Conservation (phyloP, 768 basidiomycete genomes). For the Lentinula lateritia region DNA sequence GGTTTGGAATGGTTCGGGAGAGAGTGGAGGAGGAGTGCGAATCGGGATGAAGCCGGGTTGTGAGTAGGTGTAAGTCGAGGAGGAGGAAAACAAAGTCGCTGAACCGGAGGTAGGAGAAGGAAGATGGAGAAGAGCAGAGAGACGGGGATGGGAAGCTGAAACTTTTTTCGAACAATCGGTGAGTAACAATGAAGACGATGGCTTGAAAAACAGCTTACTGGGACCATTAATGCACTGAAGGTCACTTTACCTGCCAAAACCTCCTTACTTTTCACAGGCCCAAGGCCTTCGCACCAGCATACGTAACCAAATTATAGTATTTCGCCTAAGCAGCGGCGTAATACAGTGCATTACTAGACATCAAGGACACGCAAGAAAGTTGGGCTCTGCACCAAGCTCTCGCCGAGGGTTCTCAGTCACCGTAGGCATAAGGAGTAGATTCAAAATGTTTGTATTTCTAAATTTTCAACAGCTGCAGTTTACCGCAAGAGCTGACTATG, state of each 20-base stretch:
- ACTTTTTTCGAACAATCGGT: neutral
- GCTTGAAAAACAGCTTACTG: slow-evolving; percentile 26
- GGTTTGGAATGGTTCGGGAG: slow-evolving; percentile 75
- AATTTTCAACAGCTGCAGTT: too few species aligned
- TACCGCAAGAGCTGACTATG: too few species aligned
- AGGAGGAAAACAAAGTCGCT: neutral
- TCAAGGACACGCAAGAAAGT: slow-evolving; percentile 92
- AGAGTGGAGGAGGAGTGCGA: slow-evolving; percentile 86
- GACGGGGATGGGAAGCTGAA: slow-evolving; percentile 41
- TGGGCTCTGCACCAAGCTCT: slow-evolving; percentile 20
- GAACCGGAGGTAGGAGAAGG: slow-evolving; percentile 12
- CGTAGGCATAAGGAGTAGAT: too few species aligned
- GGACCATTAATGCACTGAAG: slow-evolving; percentile 88
- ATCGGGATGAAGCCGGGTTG: slow-evolving; percentile 67
- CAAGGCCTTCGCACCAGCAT: slow-evolving; percentile 56
- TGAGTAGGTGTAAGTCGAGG: neutral
- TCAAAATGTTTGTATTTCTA: too few species aligned
- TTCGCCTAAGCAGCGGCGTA: slow-evolving; percentile 95
- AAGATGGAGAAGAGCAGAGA: slow-evolving; percentile 83
- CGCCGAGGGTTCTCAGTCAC: too few species aligned
- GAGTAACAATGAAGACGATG: neutral
- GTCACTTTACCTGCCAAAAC: slow-evolving; percentile 88
- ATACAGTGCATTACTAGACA: slow-evolving; percentile 90
- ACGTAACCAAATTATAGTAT: slow-evolving; percentile 70
- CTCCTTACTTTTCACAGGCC: slow-evolving; percentile 66